Conservation (phyloP, 2,329 filamentous ascomycete species). For the Stagonosporopsis chrysanthemi region DNA sequence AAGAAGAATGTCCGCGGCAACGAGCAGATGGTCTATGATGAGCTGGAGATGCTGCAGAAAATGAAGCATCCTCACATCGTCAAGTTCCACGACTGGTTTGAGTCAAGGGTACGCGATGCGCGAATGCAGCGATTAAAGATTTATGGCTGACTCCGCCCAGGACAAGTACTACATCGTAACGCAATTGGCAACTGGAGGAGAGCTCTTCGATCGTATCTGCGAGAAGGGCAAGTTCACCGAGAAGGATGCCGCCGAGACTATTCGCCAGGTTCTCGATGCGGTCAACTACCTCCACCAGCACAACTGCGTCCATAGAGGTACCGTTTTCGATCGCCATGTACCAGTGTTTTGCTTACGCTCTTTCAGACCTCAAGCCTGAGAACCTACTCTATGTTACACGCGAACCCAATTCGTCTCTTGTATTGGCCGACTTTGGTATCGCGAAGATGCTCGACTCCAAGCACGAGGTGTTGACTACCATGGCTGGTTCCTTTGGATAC, state of each 20-base stretch:
- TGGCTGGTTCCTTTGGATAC: constrained; percentile 98
- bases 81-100: constrained; percentile 98
- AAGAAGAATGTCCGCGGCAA: constrained; percentile 99
- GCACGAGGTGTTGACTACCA: constrained; percentile 91
- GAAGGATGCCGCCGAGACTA: constrained; percentile 95
- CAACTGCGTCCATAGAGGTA: constrained; percentile 95
- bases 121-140: background rate
- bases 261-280: constrained; percentile 89
- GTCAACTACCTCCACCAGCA: constrained; percentile 94
- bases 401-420: constrained; percentile 79
- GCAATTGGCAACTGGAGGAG: constrained; percentile 91
- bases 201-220: constrained; percentile 97
- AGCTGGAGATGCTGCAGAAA: constrained; percentile 89
- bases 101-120: constrained; percentile 76
- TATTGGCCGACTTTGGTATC: constrained; percentile 97
- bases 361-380: constrained; percentile 91
- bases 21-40: constrained; percentile 98
- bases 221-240: constrained; percentile 98
- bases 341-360: constrained; percentile 28
- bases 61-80: constrained; percentile 96
- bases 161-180: constrained; percentile 99
- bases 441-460: constrained; percentile 95
- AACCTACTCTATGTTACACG: constrained; percentile 92
- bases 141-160: constrained; percentile 56
- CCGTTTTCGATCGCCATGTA: constrained; percentile 15